Base-by-base conservation (phyloP, 108 stramenopile genomes). In the Fragilaria radians region DNA sequence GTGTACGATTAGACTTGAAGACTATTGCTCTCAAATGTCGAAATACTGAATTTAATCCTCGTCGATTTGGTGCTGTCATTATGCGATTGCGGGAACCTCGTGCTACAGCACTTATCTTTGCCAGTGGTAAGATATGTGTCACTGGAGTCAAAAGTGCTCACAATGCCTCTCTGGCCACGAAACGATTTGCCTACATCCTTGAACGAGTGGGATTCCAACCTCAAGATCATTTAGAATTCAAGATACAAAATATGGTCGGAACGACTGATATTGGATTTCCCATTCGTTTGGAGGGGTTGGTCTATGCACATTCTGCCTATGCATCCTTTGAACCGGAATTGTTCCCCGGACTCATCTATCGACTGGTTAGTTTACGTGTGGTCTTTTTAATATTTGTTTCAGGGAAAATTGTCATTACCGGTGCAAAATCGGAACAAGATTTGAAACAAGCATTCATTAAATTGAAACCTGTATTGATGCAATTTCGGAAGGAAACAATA, bases 11-110 rank as follows among this genome's bases (percentile, higher is more conserved):
- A 22, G 96, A 99, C 60, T 77, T 99, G 46, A 86, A 92, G 61
- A 81, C 83, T 54, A 94, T 99, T 45, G 96, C 97, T 32, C 75
- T 91, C 30, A 86, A 89, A 46, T 94, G 93, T 57, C 88, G 96
- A 19, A 99, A 99, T 63, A 97, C 97, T 21, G 98, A 99, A 76
- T 99, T 96, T 82, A 99, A 98, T 71, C 97, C 98, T 0, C 80
- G 93, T 57, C 81, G 96, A 31, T 98, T 97, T 61, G 76, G 94
- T 1, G 97, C 96, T 27, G 92, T 91, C 36, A 87, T 98, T 24
- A 85, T 98, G 83, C 79, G 95, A 18, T 67, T 98, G 23, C 80
- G 90, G 14, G 95, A 97, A 62, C 98, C 98, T 0, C 77, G 93
- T 32, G 85, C 90, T 36, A 97, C 98, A 24, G 96, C 96, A n/a